phyloP scores from a whole-genome alignment of 805 yeast genomes.

The Metschnikowia vanudenii region DNA sequence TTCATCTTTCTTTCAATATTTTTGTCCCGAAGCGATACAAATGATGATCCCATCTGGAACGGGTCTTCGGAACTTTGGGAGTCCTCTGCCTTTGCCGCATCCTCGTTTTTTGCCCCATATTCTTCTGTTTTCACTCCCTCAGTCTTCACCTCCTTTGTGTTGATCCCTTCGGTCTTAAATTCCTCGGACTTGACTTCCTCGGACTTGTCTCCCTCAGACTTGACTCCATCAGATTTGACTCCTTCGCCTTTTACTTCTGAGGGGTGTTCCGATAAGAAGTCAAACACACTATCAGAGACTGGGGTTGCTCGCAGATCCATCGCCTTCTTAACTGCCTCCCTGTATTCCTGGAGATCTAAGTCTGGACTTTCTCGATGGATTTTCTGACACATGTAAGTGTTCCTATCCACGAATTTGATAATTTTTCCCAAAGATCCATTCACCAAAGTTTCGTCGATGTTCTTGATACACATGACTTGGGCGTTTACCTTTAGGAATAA shows the following conservation, averaged over 20 bases:
- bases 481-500: constrained; percentile 69
- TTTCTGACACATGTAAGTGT: constrained; percentile 34
- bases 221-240: not conserved
- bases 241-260: not conserved
- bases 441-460: constrained; percentile 69
- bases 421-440: constrained; percentile 91
- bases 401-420: constrained; percentile 49
- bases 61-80: not conserved
- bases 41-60: not conserved
- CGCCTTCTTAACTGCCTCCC: constrained; percentile 14
- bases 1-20: constrained; percentile 49
- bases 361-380: constrained; percentile 21
- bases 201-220: not conserved
- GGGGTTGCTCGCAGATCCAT: not conserved
- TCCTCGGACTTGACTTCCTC: not conserved
- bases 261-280: constrained; percentile 11
- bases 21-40: not conserved
- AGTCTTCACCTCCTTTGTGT: not conserved
- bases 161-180: not conserved
- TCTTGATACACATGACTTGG: constrained; percentile 92
- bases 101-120: not conserved
- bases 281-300: constrained; percentile 16
- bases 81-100: not conserved
- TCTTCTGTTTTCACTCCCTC: not conserved
- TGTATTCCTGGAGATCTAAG: constrained; percentile 21